phyloP scores from a whole-genome alignment of 148 eudicot genomes.

The Fagopyrum esculentum region DNA sequence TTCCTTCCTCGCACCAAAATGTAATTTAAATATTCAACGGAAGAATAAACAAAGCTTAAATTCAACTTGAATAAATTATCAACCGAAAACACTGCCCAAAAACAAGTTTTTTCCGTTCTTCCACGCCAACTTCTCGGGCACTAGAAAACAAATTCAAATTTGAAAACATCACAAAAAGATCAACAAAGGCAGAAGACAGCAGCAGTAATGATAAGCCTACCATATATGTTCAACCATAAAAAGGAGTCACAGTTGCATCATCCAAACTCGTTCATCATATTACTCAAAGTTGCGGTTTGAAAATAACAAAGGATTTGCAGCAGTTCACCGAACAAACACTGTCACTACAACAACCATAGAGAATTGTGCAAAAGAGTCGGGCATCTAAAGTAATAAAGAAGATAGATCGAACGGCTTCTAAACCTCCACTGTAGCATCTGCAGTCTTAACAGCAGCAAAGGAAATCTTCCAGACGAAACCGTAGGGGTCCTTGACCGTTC shows the following conservation, averaged over 20 bases:
- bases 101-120: neutral
- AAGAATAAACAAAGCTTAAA: neutral
- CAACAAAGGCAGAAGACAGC: neutral
- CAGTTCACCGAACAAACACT: neutral
- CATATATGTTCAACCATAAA: too few species aligned
- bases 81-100: neutral
- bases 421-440: conserved; percentile 29
- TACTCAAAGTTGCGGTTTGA: neutral
- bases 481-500: conserved; percentile 70
- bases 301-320: neutral
- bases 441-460: conserved; percentile 28
- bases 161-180: neutral
- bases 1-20: neutral
- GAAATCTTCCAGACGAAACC: conserved; percentile 62
- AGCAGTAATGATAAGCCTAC: too few species aligned
- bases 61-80: neutral
- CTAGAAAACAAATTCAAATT: neutral
- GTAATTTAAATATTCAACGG: neutral
- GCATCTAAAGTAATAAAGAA: neutral
- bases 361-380: neutral
- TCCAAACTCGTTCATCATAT: too few species aligned
- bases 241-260: too few species aligned
- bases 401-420: conserved; percentile 19
- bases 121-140: neutral
- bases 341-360: neutral